A percentile compares a stretch with the other conserved stretches of the same genome.
phyloP scores from a whole-genome alignment of 176 grass and related monocot genomes.

The Puya raimondii region DNA sequence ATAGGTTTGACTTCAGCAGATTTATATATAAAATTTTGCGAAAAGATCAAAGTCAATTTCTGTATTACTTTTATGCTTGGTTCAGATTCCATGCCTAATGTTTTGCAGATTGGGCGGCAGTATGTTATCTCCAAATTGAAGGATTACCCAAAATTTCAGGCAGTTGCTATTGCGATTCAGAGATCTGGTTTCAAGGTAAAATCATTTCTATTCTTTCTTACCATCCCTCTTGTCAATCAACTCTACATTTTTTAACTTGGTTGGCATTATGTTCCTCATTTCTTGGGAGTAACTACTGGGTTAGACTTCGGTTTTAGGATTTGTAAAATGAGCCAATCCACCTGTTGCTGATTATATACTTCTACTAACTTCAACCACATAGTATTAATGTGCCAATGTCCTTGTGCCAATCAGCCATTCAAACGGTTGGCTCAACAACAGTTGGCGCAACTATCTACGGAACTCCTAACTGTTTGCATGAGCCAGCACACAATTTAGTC shows the following conservation, averaged over 20 bases:
- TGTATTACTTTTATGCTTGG: too few species aligned
- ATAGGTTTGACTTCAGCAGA: neutral
- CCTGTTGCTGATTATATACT: too few species aligned
- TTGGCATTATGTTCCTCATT: neutral
- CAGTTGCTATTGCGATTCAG: slow-evolving; percentile 94
- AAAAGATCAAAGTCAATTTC: neutral
- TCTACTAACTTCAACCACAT: too few species aligned
- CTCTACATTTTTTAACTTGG: neutral
- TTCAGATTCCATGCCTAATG: neutral
- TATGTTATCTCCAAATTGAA: slow-evolving; percentile 96
- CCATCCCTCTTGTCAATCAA: neutral
- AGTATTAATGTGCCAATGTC: too few species aligned
- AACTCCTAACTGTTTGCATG: too few species aligned
- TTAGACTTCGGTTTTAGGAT: too few species aligned
- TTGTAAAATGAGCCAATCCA: too few species aligned
- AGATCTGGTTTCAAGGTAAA: slow-evolving; percentile 99
- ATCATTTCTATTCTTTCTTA: slow-evolving; percentile 6
- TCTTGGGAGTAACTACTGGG: too few species aligned
- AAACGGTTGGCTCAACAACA: too few species aligned
- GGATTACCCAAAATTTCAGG: slow-evolving; percentile 96
- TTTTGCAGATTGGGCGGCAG: slow-evolving; percentile 67
- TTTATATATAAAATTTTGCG: neutral
- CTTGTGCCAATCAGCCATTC: too few species aligned
- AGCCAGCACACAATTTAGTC: too few species aligned
- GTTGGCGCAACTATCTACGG: too few species aligned